Base-by-base conservation (phyloP, 345 rosid species). In the Arabis alpina region DNA sequence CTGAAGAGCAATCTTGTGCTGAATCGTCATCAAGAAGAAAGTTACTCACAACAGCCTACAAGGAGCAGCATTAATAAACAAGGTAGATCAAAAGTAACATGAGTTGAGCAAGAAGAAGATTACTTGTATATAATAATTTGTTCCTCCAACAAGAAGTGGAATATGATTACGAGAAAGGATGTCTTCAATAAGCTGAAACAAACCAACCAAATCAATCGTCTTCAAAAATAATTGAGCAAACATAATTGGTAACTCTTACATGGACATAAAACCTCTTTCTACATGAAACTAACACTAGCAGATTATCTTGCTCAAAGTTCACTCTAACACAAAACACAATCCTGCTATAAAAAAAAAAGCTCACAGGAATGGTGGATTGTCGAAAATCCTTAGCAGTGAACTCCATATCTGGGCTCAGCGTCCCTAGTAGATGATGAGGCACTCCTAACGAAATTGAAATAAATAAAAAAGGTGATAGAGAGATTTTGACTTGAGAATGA, bases 91-190 rank as follows among this genome's bases (percentile, higher is more conserved):
- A 34, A 45, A 1, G 1, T 15, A 51, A 27, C 51, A 61, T 54
- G 37, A 53, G 3, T 27, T 8, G 10, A 30, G 54, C 36, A 74
- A 66, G 24, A 2, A 60, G 48, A 32, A 49, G 19, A 56, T 61
- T 63, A 91, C 99, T 92, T 94, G 99, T 77, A 91, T 91, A 65
- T 94, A 94, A 73, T 88, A 94, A 79, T 89, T 82, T 30, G 98
- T 89, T 6, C 99, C 99, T 57, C 99, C 99, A 72, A 89, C 98
- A 61, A 94, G 83, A 44, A 94, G 86, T 0, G 98, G 99, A 65
- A 94, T 42, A 77, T 57, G 72, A 74, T 86, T 74, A 4, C 99
- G 96, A 54, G 93, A 83, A 53, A 70, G 24, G 39, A 91, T 94
- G n/a, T 82, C 91, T 43, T 79, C 42, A 60, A 94, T 86, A 14